phyloP scores from a whole-genome alignment of 2,329 filamentous ascomycete genomes.

The Hypoxylon sp. region DNA sequence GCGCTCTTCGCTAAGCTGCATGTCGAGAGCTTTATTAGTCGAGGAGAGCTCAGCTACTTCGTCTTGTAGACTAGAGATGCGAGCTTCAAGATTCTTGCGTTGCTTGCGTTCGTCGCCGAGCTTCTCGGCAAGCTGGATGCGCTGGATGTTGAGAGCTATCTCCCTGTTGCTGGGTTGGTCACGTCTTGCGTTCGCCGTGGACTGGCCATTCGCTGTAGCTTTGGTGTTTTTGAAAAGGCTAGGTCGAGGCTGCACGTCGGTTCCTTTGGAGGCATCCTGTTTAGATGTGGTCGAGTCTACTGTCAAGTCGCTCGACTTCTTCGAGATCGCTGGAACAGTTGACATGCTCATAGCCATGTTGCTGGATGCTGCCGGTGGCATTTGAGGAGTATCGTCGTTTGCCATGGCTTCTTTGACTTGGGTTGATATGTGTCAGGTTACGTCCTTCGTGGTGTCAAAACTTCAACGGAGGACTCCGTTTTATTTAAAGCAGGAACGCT shows the following conservation, averaged over 20 bases:
- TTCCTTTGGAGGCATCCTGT: neutral
- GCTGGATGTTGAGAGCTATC: conserved; percentile 15
- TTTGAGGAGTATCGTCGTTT: conserved; percentile 5
- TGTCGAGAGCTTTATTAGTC: conserved; percentile 24
- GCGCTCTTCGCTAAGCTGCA: too few species aligned
- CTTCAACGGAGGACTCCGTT: neutral
- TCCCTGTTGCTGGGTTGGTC: conserved; percentile 10
- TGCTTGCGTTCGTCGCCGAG: conserved; percentile 24
- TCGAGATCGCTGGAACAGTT: conserved; percentile 7
- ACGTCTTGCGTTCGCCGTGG: neutral
- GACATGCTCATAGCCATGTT: conserved; percentile 30
- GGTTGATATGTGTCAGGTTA: neutral
- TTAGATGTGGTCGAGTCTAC: neutral
- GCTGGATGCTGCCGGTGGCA: conserved; percentile 24
- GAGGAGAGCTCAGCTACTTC: conserved; percentile 18
- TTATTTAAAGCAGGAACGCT: neutral
- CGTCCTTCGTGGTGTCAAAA: neutral
- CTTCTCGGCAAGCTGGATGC: conserved; percentile 27
- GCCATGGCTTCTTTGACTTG: conserved; percentile 4
- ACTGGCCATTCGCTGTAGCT: neutral
- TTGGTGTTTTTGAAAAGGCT: neutral
- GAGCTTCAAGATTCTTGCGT: conserved; percentile 15
- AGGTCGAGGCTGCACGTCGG: neutral
- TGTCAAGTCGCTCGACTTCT: neutral
- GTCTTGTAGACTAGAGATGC: conserved; percentile 12